Evolutionary conservation across 2,329 filamentous ascomycete species (phyloP), one percentile per base, ranked within the genome.

Genomic region (Colletotrichum sp.): DNA sequence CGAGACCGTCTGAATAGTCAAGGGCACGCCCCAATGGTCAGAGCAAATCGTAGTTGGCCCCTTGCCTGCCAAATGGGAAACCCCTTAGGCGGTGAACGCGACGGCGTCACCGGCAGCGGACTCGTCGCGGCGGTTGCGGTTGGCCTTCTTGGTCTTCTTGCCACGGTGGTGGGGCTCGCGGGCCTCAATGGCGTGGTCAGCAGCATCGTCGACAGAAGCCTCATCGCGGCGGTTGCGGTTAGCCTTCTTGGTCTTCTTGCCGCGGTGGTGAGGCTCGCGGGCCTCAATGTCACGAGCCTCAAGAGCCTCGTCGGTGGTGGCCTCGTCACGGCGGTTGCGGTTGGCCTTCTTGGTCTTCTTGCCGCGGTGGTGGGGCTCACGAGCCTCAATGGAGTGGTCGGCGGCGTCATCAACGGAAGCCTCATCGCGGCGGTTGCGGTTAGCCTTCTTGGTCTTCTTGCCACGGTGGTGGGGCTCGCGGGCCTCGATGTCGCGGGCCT

Each of bases 221-320:
- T 56, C 70, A 22, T 65, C 60, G 15, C 70, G 69, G 18, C 67
- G 67, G 36, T 66, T 66, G 39, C 66, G 58, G 25, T 74, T 77
- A 25, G 76, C 71, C 66, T 78, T 77, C 36, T 71, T 74, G 15
- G 71, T 76, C 65, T 74, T 77, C 70, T 77, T 77, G 62, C 65
- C 73, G 2, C 58, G 48, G 65, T 76, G 75, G 22, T 78, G 75
- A 30, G 77, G 77, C 60, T 79, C 77, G 15, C 77, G 78, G 25
- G 77, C 52, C 22, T 78, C 77, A 2, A 78, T 32, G n/a, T 79
- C 77, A 25, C 77, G 78, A 36, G 77, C 48, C 25, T 78, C 77
- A 18, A 78, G 48, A 39, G 60, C 68, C 16, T 71, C 39, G 8
- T 71, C 69, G 25, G 27, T 70, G 30, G 58, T 30, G 6, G 48